Evolutionary conservation across 1,139 yeast genomes (phyloP), one percentile per base, ranked within the genome.

Genomic region (Blastobotrys niveus): DNA sequence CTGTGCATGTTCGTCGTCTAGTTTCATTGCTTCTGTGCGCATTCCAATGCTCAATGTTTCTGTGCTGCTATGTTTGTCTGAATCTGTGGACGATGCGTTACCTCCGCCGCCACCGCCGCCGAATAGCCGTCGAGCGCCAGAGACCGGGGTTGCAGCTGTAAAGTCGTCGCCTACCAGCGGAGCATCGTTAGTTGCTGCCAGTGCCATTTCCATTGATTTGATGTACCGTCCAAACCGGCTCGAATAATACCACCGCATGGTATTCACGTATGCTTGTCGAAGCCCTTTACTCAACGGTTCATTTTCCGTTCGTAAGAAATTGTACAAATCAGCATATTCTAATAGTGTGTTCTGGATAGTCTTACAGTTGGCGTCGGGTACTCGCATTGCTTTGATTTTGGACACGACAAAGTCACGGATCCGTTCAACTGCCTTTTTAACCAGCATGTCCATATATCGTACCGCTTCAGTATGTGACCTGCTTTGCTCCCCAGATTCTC

Each of bases 241-340:
- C 48, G 74, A 72, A 61, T 91, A 91, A 66, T 91, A 91, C 98
- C 98, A 91, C 56, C 76, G 72, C 87, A 89, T 88, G 2, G 97
- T 89, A 58, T 79, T 81, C 10, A 81, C 68, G 60, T 91, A 91
- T 0, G 96, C 97, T 55, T 76, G 74, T 48, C 79, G 74, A 36
- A 91, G 71, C 55, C 87, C 95, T n/a, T 68, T 60, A 0, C 95
- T 89, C 45, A 91, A 65, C n/a, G 78, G 73, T 3, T 74, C 71
- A 49, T 84, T 77, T 42, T 77, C 76, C 3, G 63, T 54, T 6
- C 68, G 62, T 30, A 91, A 62, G 52, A 84, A 88, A 2, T 66
- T 66, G 55, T 67, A 84, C 1, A 79, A 70, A 41, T 82, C 87
- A 49, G 76, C 76, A 15, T 79, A 78, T 27, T 71, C 69, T 5